phyloP scores from a whole-genome alignment of 768 basidiomycete species.

The Tremella fuciformis region DNA sequence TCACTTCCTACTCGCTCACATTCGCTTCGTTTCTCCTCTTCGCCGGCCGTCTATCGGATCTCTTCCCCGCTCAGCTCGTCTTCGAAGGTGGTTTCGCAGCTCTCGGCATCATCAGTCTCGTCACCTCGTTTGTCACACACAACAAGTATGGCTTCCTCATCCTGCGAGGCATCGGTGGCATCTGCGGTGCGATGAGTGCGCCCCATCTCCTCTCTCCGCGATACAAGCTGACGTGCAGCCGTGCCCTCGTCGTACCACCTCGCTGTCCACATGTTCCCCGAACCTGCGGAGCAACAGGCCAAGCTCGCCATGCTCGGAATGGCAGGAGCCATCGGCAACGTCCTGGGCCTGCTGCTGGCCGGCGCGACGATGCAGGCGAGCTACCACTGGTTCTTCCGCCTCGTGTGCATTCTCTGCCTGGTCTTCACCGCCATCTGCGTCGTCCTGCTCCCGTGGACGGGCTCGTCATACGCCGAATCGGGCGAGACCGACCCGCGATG shows the following conservation, averaged over 20 bases:
- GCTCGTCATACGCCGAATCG: constrained; percentile 22
- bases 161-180: constrained; percentile 59
- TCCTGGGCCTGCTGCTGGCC: constrained; percentile 46
- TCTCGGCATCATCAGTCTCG: constrained; percentile 56
- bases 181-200: constrained; percentile 56
- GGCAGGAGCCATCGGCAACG: constrained; percentile 57
- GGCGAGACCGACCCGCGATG: constrained; percentile 29
- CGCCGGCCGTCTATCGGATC: constrained; percentile 43
- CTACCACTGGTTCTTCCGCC: constrained; percentile 61
- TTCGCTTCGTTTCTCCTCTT: constrained; percentile 46
- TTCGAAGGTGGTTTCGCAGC: constrained; percentile 55
- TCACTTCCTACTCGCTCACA: constrained; percentile 35
- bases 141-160: constrained; percentile 58
- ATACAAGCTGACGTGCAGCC: constrained; percentile 11
- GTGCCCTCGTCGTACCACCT: constrained; percentile 51
- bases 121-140: constrained; percentile 55
- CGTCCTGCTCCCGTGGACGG: constrained; percentile 35
- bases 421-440: constrained; percentile 52
- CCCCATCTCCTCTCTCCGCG: not conserved
- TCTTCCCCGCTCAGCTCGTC: constrained; percentile 50
- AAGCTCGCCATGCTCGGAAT: constrained; percentile 58
- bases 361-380: constrained; percentile 29
- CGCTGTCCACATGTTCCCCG: constrained; percentile 58
- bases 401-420: constrained; percentile 55
- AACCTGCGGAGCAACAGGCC: constrained; percentile 56